Percentiles rank a stretch among this genome's conserved stretches.
Conservation (phyloP, 1,139 yeast species). For the Saccharomyces hybrid region DNA sequence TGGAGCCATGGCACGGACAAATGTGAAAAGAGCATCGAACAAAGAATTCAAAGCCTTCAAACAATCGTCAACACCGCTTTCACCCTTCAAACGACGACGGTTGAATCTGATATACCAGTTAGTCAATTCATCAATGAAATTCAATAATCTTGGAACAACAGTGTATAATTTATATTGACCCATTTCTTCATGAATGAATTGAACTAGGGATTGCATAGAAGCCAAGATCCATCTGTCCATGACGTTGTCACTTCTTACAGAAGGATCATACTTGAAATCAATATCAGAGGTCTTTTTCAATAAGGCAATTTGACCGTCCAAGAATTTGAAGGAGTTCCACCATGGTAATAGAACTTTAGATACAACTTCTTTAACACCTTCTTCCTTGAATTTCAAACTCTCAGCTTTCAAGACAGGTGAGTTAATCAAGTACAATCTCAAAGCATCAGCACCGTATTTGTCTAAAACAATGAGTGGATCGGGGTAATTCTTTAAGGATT, state of each 20-base stretch:
- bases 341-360: constrained; percentile 93
- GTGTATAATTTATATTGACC: constrained; percentile 80
- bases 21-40: constrained; percentile 79
- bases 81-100: constrained; percentile 97
- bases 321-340: constrained; percentile 96
- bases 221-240: constrained; percentile 98
- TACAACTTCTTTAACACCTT: constrained; percentile 96
- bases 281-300: constrained; percentile 65
- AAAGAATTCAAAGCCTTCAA: constrained; percentile 80
- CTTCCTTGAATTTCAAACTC: constrained; percentile 92
- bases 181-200: constrained; percentile 87
- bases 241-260: constrained; percentile 64
- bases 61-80: constrained; percentile 77
- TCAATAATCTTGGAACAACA: constrained; percentile 86
- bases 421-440: constrained; percentile 89
- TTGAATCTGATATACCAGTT: constrained; percentile 99
- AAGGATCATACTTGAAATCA: constrained; percentile 66
- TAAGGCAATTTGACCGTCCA: constrained; percentile 87
- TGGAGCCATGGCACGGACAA: constrained; percentile 96
- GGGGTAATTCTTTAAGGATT: constrained; percentile 95
- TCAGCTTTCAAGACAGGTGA: constrained; percentile 97
- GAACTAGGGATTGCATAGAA: constrained; percentile 81
- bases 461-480: constrained; percentile 79
- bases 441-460: constrained; percentile 95
- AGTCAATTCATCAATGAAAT: constrained; percentile 87